These are phyloP conservation scores for Ampelocalamus luodianensis DNA, from an alignment of 176 grass and related monocot species.

Conservation along the genomic window DNA sequence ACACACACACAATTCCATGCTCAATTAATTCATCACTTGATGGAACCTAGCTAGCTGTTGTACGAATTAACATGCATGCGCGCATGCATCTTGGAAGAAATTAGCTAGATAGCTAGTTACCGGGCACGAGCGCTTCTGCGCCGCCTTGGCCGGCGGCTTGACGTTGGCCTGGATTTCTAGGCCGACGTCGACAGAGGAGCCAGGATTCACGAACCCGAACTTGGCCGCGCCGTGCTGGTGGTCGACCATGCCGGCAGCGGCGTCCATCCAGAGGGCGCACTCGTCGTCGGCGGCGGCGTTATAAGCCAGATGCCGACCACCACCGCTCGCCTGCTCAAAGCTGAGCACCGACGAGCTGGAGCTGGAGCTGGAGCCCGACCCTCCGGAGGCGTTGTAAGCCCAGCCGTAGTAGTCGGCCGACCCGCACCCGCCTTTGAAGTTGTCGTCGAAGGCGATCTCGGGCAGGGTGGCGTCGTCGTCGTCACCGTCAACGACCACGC, in stretches of 20 bases:
- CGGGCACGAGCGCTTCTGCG: slow-evolving; percentile 54
- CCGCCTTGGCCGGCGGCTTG: slow-evolving; percentile 38
- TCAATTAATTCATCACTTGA: background rate
- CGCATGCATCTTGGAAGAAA: too few relatives aligned
- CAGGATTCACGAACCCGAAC: slow-evolving; percentile 55
- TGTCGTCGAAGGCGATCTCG: slow-evolving; percentile 50
- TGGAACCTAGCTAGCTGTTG: background rate
- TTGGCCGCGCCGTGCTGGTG: slow-evolving; percentile 35
- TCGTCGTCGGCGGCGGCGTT: slow-evolving; percentile 49
- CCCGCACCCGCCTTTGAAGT: slow-evolving; percentile 34
- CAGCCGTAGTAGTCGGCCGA: slow-evolving; percentile 47
- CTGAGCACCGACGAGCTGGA: slow-evolving; percentile 88
- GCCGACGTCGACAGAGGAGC: slow-evolving; percentile 21
- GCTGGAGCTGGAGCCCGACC: slow-evolving; percentile 49
- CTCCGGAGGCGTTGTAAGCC: slow-evolving; percentile 2
- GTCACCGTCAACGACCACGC: slow-evolving; percentile 32
- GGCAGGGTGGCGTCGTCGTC: background rate
- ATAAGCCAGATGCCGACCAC: slow-evolving; percentile 24
- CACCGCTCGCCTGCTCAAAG: slow-evolving; percentile 61
- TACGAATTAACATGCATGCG: background rate
- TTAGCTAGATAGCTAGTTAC: slow-evolving; percentile 13
- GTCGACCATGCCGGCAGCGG: slow-evolving; percentile 48
- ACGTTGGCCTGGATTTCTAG: slow-evolving; percentile 45
- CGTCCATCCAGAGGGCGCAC: slow-evolving; percentile 71
- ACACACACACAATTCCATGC: background rate